phyloP scores from a whole-genome alignment of 1,284 basidiomycete species.

The Pyrrhoderma noxium region DNA sequence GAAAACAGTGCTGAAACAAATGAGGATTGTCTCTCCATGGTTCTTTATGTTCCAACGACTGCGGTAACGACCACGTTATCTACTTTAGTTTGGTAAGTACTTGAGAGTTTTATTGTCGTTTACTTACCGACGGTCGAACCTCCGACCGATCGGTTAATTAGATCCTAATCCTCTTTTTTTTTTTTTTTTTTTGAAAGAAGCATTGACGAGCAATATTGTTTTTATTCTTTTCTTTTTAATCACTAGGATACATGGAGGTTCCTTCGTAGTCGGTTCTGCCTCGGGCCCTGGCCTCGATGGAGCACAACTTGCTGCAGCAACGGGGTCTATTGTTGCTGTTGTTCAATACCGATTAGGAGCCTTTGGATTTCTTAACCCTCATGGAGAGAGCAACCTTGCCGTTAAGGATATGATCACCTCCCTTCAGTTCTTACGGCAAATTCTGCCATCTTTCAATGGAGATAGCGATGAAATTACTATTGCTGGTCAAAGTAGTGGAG shows the following conservation, averaged over 20 bases:
- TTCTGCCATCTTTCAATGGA: constrained; percentile 68
- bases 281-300: constrained; percentile 74
- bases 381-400: constrained; percentile 61
- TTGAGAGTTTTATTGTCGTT: background rate
- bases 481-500: constrained; percentile 86
- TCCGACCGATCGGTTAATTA: background rate
- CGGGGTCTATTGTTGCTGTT: constrained; percentile 76
- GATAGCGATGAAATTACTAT: constrained; percentile 60
- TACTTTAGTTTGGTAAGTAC: constrained; percentile 56
- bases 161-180: constrained; percentile 4
- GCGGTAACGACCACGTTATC: constrained; percentile 33
- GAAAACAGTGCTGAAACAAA: constrained; percentile 40
- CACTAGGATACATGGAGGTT: constrained; percentile 80
- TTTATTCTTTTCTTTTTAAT: background rate
- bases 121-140: too few species aligned
- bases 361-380: constrained; percentile 69
- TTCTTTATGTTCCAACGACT: constrained; percentile 59
- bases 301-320: constrained; percentile 60
- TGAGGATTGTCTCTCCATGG: constrained; percentile 76
- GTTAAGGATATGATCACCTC: constrained; percentile 65
- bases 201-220: background rate
- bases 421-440: constrained; percentile 55
- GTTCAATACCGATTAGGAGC: constrained; percentile 82
- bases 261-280: constrained; percentile 67
- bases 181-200: background rate